Evolutionary conservation across 441 rosid species (phyloP).

Genomic region (Adansonia rubrostipa): DNA sequence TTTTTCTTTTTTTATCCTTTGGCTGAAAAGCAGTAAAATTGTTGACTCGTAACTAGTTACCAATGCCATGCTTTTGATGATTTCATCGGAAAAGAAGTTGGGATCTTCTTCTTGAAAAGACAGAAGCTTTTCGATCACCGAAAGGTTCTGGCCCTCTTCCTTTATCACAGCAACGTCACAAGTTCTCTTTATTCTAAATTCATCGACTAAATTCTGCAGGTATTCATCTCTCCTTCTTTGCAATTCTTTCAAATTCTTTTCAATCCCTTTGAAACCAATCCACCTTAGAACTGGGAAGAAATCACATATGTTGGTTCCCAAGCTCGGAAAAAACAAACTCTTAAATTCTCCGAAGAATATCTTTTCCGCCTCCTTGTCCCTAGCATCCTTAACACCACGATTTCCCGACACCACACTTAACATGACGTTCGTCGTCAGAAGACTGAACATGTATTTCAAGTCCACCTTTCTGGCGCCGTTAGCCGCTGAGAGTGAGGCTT

Average conservation of each 20-base stretch:
- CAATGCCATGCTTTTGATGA: slow-evolving; percentile 29
- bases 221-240: not conserved
- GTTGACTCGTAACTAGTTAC: slow-evolving; percentile 13
- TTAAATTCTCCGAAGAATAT: slow-evolving; percentile 24
- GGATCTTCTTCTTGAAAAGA: slow-evolving; percentile 36
- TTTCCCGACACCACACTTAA: slow-evolving; percentile 52
- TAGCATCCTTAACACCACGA: slow-evolving; percentile 35
- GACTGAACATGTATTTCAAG: slow-evolving; percentile 36
- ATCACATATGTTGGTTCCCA: slow-evolving; percentile 27
- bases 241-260: not conserved
- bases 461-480: slow-evolving; percentile 22
- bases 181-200: not conserved
- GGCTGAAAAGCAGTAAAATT: not conserved
- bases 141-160: slow-evolving; percentile 20
- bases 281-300: slow-evolving; percentile 31
- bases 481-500: slow-evolving; percentile 10
- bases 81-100: slow-evolving; percentile 27
- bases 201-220: slow-evolving; percentile 21
- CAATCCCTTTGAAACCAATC: slow-evolving; percentile 11
- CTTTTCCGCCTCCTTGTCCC: slow-evolving; percentile 36
- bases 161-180: not conserved
- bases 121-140: slow-evolving; percentile 35
- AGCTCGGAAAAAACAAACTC: not conserved
- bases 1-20: too few relatives aligned
- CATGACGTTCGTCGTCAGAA: slow-evolving; percentile 42